These are phyloP conservation scores for Pythium insidiosum DNA, from an alignment of 352 stramenopile species.

Conservation along the genomic window DNA sequence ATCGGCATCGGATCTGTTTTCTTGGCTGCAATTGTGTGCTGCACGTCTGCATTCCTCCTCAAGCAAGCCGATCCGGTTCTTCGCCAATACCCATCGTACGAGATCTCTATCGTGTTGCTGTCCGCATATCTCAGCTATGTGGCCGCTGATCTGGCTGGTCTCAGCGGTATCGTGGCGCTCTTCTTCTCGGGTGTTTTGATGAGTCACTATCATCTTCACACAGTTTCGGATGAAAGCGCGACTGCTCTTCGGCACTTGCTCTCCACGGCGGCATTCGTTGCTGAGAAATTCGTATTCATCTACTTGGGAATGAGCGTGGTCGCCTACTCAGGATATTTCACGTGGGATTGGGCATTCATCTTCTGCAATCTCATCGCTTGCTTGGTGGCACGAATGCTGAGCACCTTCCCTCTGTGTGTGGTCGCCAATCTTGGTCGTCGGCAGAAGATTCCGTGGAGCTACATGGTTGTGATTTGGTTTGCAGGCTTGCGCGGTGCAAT, in stretches of 20 bases:
- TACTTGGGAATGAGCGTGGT: slow-evolving; percentile 84
- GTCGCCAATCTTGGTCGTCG: slow-evolving; percentile 57
- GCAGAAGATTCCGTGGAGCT: slow-evolving; percentile 23
- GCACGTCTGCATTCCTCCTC: slow-evolving; percentile 72
- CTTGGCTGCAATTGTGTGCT: slow-evolving; percentile 63
- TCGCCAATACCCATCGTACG: slow-evolving; percentile 74
- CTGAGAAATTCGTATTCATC: slow-evolving; percentile 86
- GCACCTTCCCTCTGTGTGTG: slow-evolving; percentile 74
- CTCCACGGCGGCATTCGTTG: slow-evolving; percentile 68
- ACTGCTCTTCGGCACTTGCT: slow-evolving; percentile 71
- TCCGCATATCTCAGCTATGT: slow-evolving; percentile 82
- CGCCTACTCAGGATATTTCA: slow-evolving; percentile 48
- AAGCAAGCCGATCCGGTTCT: slow-evolving; percentile 68
- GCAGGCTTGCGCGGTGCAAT: slow-evolving; percentile 18
- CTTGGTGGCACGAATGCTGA: slow-evolving; percentile 42
- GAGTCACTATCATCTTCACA: slow-evolving; percentile 84
- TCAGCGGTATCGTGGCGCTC: slow-evolving; percentile 91
- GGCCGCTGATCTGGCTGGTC: slow-evolving; percentile 55
- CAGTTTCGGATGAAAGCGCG: slow-evolving; percentile 69
- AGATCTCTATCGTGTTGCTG: slow-evolving; percentile 82
- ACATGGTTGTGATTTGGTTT: slow-evolving; percentile 41
- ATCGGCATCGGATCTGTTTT: slow-evolving; percentile 78
- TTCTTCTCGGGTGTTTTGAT: slow-evolving; percentile 91
- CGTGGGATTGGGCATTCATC: slow-evolving; percentile 45
- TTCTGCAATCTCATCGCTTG: slow-evolving; percentile 60